Base-by-base conservation (phyloP, 2,329 filamentous ascomycete genomes). In the Epichloe gansuensis region DNA sequence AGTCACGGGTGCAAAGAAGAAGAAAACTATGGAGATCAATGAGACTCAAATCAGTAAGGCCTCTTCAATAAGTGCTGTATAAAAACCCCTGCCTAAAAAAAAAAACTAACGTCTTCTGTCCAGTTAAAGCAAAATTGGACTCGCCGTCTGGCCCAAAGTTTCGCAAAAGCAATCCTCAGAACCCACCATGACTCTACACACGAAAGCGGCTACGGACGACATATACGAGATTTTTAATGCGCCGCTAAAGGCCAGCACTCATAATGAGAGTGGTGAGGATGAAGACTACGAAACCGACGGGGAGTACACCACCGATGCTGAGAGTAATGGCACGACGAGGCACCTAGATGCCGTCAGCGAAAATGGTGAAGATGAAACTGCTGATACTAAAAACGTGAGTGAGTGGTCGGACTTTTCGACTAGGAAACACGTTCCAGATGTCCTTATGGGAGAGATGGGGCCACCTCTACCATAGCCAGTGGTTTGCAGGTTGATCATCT, bases 121-220 rank as follows among this genome's bases (percentile, higher is more conserved):
- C 59, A 93, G 89, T 97, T 68, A 93, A 95, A 75, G 86, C 90
- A 53, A 96, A 96, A 61, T 74, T 97, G 52, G 88, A 93, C 62
- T 96, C 91, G 2, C 91, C 91, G 0, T 87, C 87, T 0, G 81
- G 83, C n/a, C 83, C 82, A 4, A 97, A 94, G 67, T 77, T 91
- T 52, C 86, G 84, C 58, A 88, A 88, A 93, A 86, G 66, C 83
- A 83, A 59, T 58, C 69, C 2, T 73, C 77, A 50, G 91, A 97
- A 67, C 88, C 91, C n/a, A 98, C 93, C 2, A 96, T 98, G 91
- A 98, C 93, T 0, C 81, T 98, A 58, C 90, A 97, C 64, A 98
- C 93, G 12, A 88, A 82, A 61, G 91, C 93, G 58, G 93, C 93
- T 4, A 96, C 91, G 56, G 91, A 97, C 60, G 93, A 98, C 60